phyloP scores from a whole-genome alignment of 495 filamentous ascomycete genomes.

The Aspergillus conjunctus region DNA sequence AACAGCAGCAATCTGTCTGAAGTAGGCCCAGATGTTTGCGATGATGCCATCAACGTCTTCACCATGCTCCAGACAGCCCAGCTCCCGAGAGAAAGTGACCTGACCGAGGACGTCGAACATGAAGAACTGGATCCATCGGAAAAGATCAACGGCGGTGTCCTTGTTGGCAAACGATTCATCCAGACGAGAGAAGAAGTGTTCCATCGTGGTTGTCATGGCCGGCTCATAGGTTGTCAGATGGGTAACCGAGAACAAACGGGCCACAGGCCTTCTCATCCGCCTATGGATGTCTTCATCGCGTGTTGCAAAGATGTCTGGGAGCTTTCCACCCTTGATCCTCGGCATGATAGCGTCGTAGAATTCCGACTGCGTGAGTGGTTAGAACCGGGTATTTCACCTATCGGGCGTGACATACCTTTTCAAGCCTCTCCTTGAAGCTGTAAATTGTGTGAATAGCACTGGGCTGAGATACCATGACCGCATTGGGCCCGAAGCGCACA shows the following conservation, averaged over 20 bases:
- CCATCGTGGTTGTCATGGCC: background rate
- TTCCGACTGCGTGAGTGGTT: constrained; percentile 7
- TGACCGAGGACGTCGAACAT: constrained; percentile 45
- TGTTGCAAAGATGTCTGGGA: constrained; percentile 6
- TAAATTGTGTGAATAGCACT: constrained; percentile 48
- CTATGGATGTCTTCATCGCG: background rate
- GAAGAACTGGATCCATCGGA: constrained; percentile 43
- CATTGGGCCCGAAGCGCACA: constrained; percentile 59
- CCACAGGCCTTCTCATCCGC: background rate
- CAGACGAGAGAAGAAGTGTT: background rate
- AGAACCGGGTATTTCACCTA: background rate
- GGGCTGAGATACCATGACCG: constrained; percentile 49
- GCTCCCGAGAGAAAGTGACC: constrained; percentile 35
- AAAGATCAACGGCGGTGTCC: constrained; percentile 24
- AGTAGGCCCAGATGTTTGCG: constrained; percentile 20
- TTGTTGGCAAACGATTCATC: background rate
- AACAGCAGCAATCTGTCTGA: constrained; percentile 2
- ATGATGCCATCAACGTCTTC: constrained; percentile 37
- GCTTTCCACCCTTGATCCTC: background rate
- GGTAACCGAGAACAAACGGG: background rate
- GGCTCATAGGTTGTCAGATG: background rate
- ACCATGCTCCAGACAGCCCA: constrained; percentile 40
- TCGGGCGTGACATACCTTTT: background rate
- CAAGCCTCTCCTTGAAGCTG: background rate
- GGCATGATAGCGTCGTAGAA: constrained; percentile 14